Conservation (phyloP, 2,329 filamentous ascomycete species). For the Akanthomyces lecanii region DNA sequence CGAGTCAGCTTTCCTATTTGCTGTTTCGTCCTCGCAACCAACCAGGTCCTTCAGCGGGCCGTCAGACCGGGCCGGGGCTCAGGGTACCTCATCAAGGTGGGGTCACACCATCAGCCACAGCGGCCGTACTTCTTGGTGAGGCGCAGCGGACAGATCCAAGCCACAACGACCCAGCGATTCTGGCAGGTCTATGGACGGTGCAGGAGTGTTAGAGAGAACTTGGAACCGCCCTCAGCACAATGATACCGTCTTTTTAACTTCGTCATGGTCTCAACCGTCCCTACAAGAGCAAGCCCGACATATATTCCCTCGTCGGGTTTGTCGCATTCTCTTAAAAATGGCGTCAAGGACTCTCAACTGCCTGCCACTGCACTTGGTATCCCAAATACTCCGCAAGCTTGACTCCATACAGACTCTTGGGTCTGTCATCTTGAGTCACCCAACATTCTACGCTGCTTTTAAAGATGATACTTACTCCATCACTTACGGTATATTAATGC, state of each 20-base stretch:
- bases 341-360: not conserved
- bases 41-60: not conserved
- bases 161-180: not conserved
- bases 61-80: not conserved
- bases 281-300: not conserved
- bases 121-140: not conserved
- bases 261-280: no score
- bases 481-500: not conserved
- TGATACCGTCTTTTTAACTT: no score
- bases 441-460: not conserved
- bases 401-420: not conserved
- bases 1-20: no score
- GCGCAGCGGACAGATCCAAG: not conserved
- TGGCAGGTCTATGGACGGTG: not conserved
- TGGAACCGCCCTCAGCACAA: no score
- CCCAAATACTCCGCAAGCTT: not conserved
- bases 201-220: not conserved
- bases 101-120: conserved; percentile 2
- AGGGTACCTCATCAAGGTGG: not conserved
- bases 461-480: not conserved
- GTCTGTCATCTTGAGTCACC: not conserved
- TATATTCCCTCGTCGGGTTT: no score
- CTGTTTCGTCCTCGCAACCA: not conserved
- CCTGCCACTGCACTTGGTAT: not conserved
- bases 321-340: not conserved